These are phyloP conservation scores for Leptographium radiaticola DNA, from an alignment of 2,329 filamentous ascomycete species.

Conservation along the genomic window DNA sequence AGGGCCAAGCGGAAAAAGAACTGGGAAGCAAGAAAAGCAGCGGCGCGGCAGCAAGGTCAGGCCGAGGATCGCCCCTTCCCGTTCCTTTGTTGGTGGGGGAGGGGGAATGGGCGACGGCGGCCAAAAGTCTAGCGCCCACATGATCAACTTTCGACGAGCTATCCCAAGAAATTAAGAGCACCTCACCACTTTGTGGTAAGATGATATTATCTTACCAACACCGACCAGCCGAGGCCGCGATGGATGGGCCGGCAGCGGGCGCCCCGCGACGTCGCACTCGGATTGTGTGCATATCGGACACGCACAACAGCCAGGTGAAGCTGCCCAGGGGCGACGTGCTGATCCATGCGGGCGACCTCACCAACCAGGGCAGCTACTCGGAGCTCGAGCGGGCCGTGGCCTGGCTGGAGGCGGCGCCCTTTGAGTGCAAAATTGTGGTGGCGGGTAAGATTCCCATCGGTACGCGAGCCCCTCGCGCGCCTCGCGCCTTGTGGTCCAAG, in stretches of 20 bases:
- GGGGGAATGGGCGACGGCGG: background rate
- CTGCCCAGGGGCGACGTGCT: conserved; percentile 61
- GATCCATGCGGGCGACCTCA: conserved; percentile 65
- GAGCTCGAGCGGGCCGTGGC: conserved; percentile 31
- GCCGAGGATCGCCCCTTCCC: background rate
- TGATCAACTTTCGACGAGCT: no score
- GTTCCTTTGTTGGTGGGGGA: background rate
- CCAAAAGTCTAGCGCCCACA: no score
- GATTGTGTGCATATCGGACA: conserved; percentile 66
- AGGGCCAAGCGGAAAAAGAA: background rate
- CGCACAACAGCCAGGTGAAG: conserved; percentile 52
- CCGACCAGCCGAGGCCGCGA: background rate
- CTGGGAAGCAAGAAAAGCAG: background rate
- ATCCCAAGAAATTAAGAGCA: no score
- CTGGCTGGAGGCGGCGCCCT: conserved; percentile 56
- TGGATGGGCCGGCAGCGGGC: background rate
- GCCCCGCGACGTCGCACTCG: conserved; percentile 35
- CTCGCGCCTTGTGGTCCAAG: background rate
- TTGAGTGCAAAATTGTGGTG: conserved; percentile 57
- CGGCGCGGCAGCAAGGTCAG: background rate
- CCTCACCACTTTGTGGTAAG: no score
- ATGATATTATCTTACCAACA: no score
- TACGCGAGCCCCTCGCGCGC: background rate
- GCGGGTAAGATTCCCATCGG: conserved; percentile 35
- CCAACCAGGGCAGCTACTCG: conserved; percentile 52